Evolutionary conservation across 768 basidiomycete genomes (phyloP), one percentile per base, ranked within the genome.

Genomic region (Kwoniella pini): DNA sequence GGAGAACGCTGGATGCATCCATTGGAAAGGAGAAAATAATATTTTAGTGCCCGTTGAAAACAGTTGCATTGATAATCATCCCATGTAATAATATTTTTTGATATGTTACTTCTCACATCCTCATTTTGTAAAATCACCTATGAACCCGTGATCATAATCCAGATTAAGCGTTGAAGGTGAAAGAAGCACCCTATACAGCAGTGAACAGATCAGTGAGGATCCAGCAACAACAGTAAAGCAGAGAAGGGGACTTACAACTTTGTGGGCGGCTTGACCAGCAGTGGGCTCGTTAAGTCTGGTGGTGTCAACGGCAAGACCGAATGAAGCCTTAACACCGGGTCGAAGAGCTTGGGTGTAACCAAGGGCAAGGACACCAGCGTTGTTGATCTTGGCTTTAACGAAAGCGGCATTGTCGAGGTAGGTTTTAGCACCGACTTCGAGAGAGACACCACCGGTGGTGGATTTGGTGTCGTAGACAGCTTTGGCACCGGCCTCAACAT

Each of bases 371-470:
- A 94, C 84, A 83, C 94, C 94, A 60, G 86, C 79, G 82, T 94
- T 95, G 86, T 97, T 97, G 83, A 98, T 94, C 85, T 97, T 97
- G 69, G 93, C 90, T 85, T 99, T 98, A 81, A 97, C 84, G 76
- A 90, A 97, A 9, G 93, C 88, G 67, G 91, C 87, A 28, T 84
- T 80, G 81, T 97, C 93, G 44, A 87, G 87, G 81, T 79, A 93
- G 85, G 89, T 87, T 84, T 98, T 98, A 72, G 90, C 85, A 77
- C 95, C 95, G 64, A 99, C 92, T 82, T 97, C 95, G 70, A 98
- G 85, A 54, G 84, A 85, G 73, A 97, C 89, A 79, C 87, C 88
- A 60, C 87, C 85, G 61, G 89, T 85, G 67, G 92, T 88, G 58
- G 88, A 83, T 83, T 95, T 95, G 81, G 88, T 84, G 82, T 97